Evolutionary conservation across 352 stramenopile genomes (phyloP).

Genomic region (Globisporangium carolinianum): DNA sequence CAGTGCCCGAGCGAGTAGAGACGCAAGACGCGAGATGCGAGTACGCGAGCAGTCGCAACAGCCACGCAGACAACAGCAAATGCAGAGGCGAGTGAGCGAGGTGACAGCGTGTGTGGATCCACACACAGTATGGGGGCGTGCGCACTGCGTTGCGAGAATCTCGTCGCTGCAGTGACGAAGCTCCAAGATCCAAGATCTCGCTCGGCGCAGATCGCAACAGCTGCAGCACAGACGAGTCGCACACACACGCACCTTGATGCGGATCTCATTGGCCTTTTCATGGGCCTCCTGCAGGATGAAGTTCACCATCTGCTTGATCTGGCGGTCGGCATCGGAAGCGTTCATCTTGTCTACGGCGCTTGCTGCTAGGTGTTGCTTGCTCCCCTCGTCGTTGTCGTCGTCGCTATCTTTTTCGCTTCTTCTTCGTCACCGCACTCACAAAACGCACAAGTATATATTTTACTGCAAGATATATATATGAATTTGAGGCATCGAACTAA

Average conservation of each 20-base stretch:
- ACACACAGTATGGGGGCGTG: too few relatives aligned
- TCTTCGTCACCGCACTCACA: too few relatives aligned
- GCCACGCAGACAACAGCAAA: background rate
- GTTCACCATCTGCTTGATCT: constrained; percentile 97
- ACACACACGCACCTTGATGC: constrained; percentile 84
- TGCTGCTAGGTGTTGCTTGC: background rate
- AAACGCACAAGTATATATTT: too few relatives aligned
- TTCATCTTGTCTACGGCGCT: constrained; percentile 46
- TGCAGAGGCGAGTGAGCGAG: background rate
- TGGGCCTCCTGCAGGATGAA: constrained; percentile 99
- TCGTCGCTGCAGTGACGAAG: too few relatives aligned
- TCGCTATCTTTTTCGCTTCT: constrained; percentile 9
- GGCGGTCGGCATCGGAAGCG: constrained; percentile 73
- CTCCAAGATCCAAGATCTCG: too few relatives aligned
- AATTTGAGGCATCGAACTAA: too few relatives aligned
- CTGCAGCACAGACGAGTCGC: too few relatives aligned
- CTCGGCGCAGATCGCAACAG: too few relatives aligned
- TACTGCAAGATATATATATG: too few relatives aligned
- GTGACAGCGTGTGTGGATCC: too few relatives aligned
- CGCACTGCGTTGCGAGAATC: too few relatives aligned
- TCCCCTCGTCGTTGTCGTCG: constrained; percentile 3
- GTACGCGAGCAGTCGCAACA: background rate
- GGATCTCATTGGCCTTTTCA: constrained; percentile 99
- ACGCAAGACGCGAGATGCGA: background rate
- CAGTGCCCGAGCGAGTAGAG: background rate